Evolutionary conservation across 2,329 filamentous ascomycete species (phyloP).

Genomic region (Xylaria sp.): DNA sequence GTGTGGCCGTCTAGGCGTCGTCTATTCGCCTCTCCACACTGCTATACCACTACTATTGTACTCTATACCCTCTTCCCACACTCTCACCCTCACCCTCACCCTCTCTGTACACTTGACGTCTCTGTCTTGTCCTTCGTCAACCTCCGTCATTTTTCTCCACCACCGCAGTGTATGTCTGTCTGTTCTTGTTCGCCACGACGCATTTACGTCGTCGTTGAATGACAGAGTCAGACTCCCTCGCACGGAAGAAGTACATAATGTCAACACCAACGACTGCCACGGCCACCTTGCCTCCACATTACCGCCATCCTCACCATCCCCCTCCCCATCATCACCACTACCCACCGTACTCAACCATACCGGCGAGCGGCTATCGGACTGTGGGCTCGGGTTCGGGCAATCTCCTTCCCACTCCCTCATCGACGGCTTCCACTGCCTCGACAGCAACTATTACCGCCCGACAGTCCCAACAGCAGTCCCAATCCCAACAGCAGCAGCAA

Average conservation of each 20-base stretch:
- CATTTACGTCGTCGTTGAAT: slow-evolving; percentile 14
- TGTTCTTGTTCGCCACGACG: slow-evolving; percentile 26
- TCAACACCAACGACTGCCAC: slow-evolving; percentile 84
- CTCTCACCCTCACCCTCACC: not conserved
- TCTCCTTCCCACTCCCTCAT: slow-evolving; percentile 53
- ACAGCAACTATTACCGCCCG: slow-evolving; percentile 47
- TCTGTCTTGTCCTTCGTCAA: slow-evolving; percentile 5
- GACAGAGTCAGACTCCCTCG: slow-evolving; percentile 28
- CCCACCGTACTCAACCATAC: slow-evolving; percentile 44
- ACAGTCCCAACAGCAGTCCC: slow-evolving; percentile 48
- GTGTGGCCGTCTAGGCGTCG: slow-evolving; percentile 11
- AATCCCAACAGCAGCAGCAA: slow-evolving; percentile 26
- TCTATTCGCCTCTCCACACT: slow-evolving; percentile 17
- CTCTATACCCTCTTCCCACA: too few species aligned
- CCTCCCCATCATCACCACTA: slow-evolving; percentile 72
- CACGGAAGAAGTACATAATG: slow-evolving; percentile 61
- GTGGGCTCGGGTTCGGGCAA: slow-evolving; percentile 43
- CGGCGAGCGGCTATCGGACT: slow-evolving; percentile 50
- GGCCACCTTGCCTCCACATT: slow-evolving; percentile 76
- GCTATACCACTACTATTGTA: not conserved
- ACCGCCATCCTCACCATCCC: slow-evolving; percentile 67
- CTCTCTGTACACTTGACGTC: not conserved
- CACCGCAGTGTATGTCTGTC: slow-evolving; percentile 1
- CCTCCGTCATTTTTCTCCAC: not conserved
- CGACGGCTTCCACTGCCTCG: slow-evolving; percentile 52